Conservation (phyloP, 176 grass and related monocot species). For the Zoysia japonica region DNA sequence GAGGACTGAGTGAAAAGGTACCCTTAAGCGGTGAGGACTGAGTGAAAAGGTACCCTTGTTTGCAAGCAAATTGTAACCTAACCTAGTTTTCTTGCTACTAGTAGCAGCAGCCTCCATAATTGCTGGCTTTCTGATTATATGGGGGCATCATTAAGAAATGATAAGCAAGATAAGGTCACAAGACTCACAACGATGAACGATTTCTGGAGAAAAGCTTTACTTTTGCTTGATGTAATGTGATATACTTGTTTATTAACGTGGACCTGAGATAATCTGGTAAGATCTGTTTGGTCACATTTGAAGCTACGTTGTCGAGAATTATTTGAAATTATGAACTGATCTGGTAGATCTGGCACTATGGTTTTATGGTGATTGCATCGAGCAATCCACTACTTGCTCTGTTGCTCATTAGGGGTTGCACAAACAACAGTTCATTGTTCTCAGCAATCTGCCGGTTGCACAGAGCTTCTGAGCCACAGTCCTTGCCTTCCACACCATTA, state of each 20-base stretch:
- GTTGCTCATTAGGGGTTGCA: no score
- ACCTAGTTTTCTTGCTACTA: background rate
- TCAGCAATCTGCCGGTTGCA: no score
- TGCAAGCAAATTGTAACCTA: constrained; percentile 20
- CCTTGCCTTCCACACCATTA: no score
- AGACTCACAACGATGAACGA: background rate
- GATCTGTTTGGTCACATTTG: constrained; percentile 1
- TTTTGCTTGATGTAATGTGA: constrained; percentile 9
- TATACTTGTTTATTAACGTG: constrained; percentile 4
- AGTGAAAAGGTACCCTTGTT: background rate
- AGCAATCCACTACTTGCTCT: no score
- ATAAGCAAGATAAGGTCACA: background rate
- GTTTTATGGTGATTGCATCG: no score
- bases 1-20: background rate
- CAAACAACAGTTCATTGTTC: no score
- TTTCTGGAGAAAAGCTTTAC: background rate
- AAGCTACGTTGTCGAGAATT: background rate
- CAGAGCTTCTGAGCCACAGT: no score
- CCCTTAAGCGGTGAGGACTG: constrained; percentile 7
- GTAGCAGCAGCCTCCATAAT: background rate
- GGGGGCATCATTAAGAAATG: constrained; percentile 14
- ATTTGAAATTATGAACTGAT: background rate
- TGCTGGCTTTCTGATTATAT: constrained; percentile 19
- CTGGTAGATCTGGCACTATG: background rate
- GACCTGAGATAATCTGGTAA: background rate